These are phyloP conservation scores for Pseudopithomyces chartarum DNA, from an alignment of 2,329 filamentous ascomycete species.

Conservation along the genomic window DNA sequence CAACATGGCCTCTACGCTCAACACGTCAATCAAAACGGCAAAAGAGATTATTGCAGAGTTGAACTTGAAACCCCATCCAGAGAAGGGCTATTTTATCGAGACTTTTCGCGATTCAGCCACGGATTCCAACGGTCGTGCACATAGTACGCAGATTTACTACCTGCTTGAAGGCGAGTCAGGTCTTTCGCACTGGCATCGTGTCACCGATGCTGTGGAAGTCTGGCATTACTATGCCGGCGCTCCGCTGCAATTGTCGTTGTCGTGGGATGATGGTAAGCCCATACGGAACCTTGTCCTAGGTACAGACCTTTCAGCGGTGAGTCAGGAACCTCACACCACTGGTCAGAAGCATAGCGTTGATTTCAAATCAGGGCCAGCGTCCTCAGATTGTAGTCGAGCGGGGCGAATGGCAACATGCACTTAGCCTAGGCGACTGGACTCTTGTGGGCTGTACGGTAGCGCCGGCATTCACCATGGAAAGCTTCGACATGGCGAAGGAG, in stretches of 20 bases:
- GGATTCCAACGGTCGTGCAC: slow-evolving; percentile 42
- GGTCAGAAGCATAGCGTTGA: slow-evolving; percentile 34
- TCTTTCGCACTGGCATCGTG: slow-evolving; percentile 58
- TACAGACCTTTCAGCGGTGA: neutral
- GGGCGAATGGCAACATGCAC: slow-evolving; percentile 54
- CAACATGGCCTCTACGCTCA: neutral
- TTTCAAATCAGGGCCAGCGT: slow-evolving; percentile 43
- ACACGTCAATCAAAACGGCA: slow-evolving; percentile 24
- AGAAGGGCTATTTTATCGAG: slow-evolving; percentile 57
- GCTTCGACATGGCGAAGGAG: slow-evolving; percentile 24
- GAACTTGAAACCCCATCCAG: slow-evolving; percentile 50
- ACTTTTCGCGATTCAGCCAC: slow-evolving; percentile 51
- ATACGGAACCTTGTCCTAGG: slow-evolving; percentile 44
- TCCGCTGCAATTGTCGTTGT: slow-evolving; percentile 54
- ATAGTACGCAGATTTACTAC: slow-evolving; percentile 60
- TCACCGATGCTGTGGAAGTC: slow-evolving; percentile 52
- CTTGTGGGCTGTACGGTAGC: slow-evolving; percentile 48
- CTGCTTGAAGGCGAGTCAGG: slow-evolving; percentile 51
- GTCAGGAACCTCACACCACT: neutral
- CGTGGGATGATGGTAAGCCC: slow-evolving; percentile 49
- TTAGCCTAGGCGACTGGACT: slow-evolving; percentile 55
- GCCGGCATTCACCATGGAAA: slow-evolving; percentile 21
- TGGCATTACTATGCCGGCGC: slow-evolving; percentile 63
- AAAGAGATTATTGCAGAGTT: slow-evolving; percentile 53
- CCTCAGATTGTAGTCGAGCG: slow-evolving; percentile 53